Evolutionary conservation across 164 flowering plant species (phyloP).

Genomic region (Annona cherimola): DNA sequence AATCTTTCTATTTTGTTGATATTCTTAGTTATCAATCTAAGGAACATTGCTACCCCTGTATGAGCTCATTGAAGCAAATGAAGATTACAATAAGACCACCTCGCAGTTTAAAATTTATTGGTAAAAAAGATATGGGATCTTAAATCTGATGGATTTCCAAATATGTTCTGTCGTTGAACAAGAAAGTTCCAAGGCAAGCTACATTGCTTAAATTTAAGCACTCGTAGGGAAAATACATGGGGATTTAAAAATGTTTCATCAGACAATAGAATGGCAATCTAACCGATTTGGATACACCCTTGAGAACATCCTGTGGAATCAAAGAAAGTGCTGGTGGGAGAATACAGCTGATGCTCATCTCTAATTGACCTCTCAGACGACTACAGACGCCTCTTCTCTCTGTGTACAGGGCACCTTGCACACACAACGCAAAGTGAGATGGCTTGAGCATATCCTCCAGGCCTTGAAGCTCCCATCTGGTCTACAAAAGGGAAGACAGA

Average conservation of each 20-base stretch:
- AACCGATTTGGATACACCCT: slow-evolving; percentile 55
- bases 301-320: slow-evolving; percentile 54
- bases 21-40: background rate
- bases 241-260: background rate
- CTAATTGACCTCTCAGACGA: slow-evolving; percentile 58
- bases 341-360: slow-evolving; percentile 56
- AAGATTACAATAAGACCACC: background rate
- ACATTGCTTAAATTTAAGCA: too few species aligned
- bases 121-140: background rate
- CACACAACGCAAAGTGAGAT: slow-evolving; percentile 47
- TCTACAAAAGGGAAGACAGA: slow-evolving; percentile 31
- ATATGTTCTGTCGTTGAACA: too few species aligned
- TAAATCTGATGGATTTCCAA: too few species aligned
- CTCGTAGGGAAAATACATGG: background rate
- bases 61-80: background rate
- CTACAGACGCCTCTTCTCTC: slow-evolving; percentile 41
- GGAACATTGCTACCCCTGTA: background rate
- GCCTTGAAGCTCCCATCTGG: slow-evolving; percentile 79
- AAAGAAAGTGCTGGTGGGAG: slow-evolving; percentile 56
- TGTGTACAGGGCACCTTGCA: slow-evolving; percentile 59
- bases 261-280: slow-evolving; percentile 12
- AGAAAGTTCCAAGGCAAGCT: too few species aligned
- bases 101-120: background rate
- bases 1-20: background rate
- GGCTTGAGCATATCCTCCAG: slow-evolving; percentile 56